These are phyloP conservation scores for Thelonectria rubi DNA, from an alignment of 2,329 filamentous ascomycete genomes.

Conservation along the genomic window DNA sequence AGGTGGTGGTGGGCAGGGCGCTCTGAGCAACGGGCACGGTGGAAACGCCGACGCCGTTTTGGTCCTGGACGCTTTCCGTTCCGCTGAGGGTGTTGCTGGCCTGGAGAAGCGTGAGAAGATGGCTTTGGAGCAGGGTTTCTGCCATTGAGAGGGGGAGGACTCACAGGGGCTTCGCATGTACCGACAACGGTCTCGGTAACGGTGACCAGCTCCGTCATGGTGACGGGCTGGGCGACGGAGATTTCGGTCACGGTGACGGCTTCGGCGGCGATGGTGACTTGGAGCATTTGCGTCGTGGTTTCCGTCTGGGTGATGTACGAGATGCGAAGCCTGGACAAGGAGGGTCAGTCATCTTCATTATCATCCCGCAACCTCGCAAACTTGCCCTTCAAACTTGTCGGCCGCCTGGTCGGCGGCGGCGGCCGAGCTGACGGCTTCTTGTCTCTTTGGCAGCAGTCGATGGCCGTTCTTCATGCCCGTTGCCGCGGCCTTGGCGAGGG, in stretches of 20 bases:
- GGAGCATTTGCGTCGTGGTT: conserved; percentile 33
- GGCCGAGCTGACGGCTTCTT: conserved; percentile 16
- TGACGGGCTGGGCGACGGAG: conserved; percentile 28
- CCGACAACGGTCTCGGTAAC: conserved; percentile 25
- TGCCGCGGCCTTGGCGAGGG: conserved; percentile 35
- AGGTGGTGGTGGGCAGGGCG: conserved; percentile 44
- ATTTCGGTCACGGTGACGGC: conserved; percentile 27
- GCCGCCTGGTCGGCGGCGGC: conserved; percentile 5
- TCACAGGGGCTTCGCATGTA: conserved; percentile 18
- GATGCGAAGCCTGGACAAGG: conserved; percentile 30
- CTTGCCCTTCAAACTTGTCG: conserved; percentile 40
- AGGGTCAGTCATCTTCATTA: conserved; percentile 15
- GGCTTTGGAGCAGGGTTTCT: no score
- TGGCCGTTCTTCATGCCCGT: conserved; percentile 26
- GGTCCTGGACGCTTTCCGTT: not conserved
- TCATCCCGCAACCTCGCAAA: not conserved
- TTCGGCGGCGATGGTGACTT: conserved; percentile 36
- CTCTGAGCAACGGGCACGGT: conserved; percentile 42
- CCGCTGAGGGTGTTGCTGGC: conserved; percentile 3
- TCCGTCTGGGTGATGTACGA: conserved; percentile 37
- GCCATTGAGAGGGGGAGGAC: no score
- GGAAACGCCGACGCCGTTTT: conserved; percentile 44
- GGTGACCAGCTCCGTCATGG: conserved; percentile 29
- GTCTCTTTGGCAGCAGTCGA: conserved; percentile 30
- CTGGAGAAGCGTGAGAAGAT: not conserved